Conservation (phyloP, 768 basidiomycete genomes). For the Termitomyces titanicus region DNA sequence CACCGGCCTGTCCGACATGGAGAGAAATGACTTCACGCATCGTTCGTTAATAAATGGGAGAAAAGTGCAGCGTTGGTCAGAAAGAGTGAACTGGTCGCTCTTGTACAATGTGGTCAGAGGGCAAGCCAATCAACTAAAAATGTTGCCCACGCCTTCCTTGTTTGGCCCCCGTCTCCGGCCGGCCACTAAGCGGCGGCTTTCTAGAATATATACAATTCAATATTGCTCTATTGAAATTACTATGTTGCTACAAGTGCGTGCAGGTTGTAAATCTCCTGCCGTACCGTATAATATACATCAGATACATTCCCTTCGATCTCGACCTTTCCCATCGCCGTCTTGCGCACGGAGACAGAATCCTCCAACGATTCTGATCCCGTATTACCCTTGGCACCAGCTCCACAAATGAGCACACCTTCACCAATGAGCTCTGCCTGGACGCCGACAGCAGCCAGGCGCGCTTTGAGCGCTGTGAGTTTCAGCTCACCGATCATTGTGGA, state of each 20-base stretch:
- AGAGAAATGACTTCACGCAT: conserved; percentile 98
- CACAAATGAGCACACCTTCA: conserved; percentile 93
- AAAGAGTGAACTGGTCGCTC: conserved; percentile 17
- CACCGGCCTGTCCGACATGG: conserved; percentile 98
- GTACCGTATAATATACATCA: conserved; percentile 84
- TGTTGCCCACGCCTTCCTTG: conserved; percentile 21
- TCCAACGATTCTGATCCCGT: conserved; percentile 42
- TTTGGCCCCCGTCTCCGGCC: conserved; percentile 20
- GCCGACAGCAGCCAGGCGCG: conserved; percentile 67
- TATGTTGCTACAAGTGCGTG: conserved; percentile 84
- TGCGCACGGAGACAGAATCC: conserved; percentile 83
- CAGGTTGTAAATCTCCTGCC: conserved; percentile 84
- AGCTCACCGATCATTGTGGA: conserved; percentile 98
- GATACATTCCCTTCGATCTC: conserved; percentile 90
- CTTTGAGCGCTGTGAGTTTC: conserved; percentile 84
- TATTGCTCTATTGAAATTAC: conserved; percentile 11
- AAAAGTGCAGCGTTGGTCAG: conserved; percentile 9
- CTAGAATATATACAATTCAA: not conserved
- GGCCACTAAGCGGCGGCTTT: conserved; percentile 15
- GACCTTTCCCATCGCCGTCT: conserved; percentile 79
- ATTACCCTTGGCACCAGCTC: conserved; percentile 46
- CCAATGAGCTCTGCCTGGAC: conserved; percentile 95
- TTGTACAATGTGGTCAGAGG: conserved; percentile 28
- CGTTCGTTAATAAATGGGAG: conserved; percentile 24
- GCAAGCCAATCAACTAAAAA: conserved; percentile 26